These are phyloP conservation scores for Adansonia gregorii DNA, from an alignment of 441 rosid species.

Conservation along the genomic window DNA sequence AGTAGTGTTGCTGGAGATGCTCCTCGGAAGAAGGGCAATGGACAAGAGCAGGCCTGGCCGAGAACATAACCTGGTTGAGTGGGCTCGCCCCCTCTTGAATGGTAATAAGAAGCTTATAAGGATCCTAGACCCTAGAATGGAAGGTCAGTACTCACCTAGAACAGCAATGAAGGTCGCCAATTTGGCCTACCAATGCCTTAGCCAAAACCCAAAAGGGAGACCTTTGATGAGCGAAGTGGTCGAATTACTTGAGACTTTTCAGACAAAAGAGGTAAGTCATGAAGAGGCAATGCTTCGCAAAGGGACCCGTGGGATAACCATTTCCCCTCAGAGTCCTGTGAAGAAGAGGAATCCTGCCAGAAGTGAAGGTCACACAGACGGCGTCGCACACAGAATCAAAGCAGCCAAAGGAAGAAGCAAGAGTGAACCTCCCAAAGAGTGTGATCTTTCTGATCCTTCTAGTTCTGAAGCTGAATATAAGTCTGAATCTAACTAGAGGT, in stretches of 20 bases:
- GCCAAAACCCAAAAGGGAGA: conserved; percentile 96
- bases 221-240: conserved; percentile 92
- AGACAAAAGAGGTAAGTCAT: conserved; percentile 38
- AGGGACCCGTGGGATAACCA: conserved; percentile 45
- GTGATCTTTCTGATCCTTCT: conserved; percentile 31
- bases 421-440: conserved; percentile 45
- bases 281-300: conserved; percentile 53
- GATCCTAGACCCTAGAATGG: conserved; percentile 91
- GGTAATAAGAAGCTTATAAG: conserved; percentile 82
- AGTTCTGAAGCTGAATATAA: conserved; percentile 34
- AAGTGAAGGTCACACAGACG: conserved; percentile 32
- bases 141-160: conserved; percentile 72
- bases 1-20: conserved; percentile 92
- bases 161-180: conserved; percentile 74
- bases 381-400: conserved; percentile 35
- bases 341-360: conserved; percentile 29
- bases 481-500: conserved; percentile 33
- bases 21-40: conserved; percentile 92
- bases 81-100: conserved; percentile 92
- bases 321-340: conserved; percentile 25
- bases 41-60: conserved; percentile 90
- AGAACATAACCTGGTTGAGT: conserved; percentile 93
- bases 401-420: conserved; percentile 52
- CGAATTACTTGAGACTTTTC: conserved; percentile 69
- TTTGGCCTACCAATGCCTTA: conserved; percentile 85